A percentile compares a stretch with the other conserved stretches of the same genome.
Evolutionary conservation across 1,139 yeast species (phyloP).

Genomic region (Hyphopichia buzzinii): DNA sequence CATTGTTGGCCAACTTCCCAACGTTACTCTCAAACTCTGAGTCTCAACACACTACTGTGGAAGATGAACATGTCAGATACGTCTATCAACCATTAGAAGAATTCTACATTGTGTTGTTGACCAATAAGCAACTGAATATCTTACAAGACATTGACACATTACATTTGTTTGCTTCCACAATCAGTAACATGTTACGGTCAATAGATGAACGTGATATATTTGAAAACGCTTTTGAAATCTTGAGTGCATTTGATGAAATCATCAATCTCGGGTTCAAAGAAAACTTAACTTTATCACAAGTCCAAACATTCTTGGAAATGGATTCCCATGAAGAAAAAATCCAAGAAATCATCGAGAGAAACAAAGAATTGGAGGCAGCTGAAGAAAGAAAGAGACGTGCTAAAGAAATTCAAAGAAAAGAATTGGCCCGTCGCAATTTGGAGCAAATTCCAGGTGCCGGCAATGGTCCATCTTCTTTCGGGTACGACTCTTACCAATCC

Average conservation of each 20-base stretch:
- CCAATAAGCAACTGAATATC: slow-evolving; percentile 89
- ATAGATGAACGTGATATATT: slow-evolving; percentile 84
- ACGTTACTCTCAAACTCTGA: slow-evolving; percentile 67
- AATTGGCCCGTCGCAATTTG: slow-evolving; percentile 61
- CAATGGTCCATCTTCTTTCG: slow-evolving; percentile 9
- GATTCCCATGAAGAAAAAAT: slow-evolving; percentile 98
- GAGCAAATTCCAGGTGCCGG: slow-evolving; percentile 21
- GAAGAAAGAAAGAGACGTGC: slow-evolving; percentile 97
- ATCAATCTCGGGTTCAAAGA: slow-evolving; percentile 89
- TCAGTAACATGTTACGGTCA: slow-evolving; percentile 68
- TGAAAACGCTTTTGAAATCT: slow-evolving; percentile 81
- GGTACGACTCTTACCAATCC: slow-evolving; percentile 24
- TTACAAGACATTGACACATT: slow-evolving; percentile 93
- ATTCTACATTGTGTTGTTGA: slow-evolving; percentile 84
- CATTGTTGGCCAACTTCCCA: slow-evolving; percentile 84
- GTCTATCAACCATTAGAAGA: slow-evolving; percentile 97
- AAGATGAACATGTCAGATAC: slow-evolving; percentile 88
- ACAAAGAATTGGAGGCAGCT: slow-evolving; percentile 94
- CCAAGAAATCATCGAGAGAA: slow-evolving; percentile 95
- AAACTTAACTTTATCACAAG: slow-evolving; percentile 77
- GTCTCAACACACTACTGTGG: slow-evolving; percentile 91
- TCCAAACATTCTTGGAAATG: slow-evolving; percentile 90
- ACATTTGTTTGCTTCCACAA: slow-evolving; percentile 79
- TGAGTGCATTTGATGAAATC: slow-evolving; percentile 93
- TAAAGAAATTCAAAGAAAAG: slow-evolving; percentile 88